Evolutionary conservation across 78 protist species (phyloP).

Genomic region (Dictyostelium firmibasis): DNA sequence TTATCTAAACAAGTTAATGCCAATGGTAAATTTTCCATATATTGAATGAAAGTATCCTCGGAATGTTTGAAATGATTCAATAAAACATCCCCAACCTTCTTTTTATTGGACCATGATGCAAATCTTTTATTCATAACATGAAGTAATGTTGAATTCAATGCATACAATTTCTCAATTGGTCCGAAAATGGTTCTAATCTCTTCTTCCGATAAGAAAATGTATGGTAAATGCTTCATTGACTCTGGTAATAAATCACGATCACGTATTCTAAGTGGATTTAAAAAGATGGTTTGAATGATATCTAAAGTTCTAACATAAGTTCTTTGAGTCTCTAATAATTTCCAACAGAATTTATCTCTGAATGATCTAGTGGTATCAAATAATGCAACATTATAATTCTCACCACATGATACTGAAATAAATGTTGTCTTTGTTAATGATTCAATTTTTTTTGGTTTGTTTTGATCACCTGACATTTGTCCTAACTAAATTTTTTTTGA

Average conservation of each 20-base stretch:
- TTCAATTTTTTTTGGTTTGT: constrained; percentile 23
- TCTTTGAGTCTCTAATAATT: constrained; percentile 56
- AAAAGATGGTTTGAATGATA: constrained; percentile 5
- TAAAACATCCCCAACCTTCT: constrained; percentile 51
- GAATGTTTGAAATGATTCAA: constrained; percentile 40
- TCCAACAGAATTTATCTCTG: constrained; percentile 67
- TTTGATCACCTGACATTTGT: constrained; percentile 36
- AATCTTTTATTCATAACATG: constrained; percentile 36
- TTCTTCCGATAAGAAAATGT: constrained; percentile 54
- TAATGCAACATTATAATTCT: constrained; percentile 35
- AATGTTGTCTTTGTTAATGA: constrained; percentile 27
- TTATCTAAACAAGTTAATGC: constrained; percentile 14
- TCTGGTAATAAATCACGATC: constrained; percentile 70
- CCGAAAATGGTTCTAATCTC: constrained; percentile 53
- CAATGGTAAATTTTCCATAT: constrained; percentile 26
- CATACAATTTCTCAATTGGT: constrained; percentile 28
- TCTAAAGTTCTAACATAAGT: constrained; percentile 36
- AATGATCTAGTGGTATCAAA: constrained; percentile 56
- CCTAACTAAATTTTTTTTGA: not conserved
- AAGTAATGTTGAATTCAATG: not conserved
- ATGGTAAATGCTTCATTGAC: constrained; percentile 41
- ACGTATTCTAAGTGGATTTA: constrained; percentile 40
- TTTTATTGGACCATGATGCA: not conserved
- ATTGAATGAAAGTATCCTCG: constrained; percentile 29
- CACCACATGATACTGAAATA: constrained; percentile 41